A percentile compares a stretch with the other conserved stretches of the same genome.
These are phyloP conservation scores for Solanum rostratum DNA, from an alignment of 257 asterid genomes.

Conservation along the genomic window DNA sequence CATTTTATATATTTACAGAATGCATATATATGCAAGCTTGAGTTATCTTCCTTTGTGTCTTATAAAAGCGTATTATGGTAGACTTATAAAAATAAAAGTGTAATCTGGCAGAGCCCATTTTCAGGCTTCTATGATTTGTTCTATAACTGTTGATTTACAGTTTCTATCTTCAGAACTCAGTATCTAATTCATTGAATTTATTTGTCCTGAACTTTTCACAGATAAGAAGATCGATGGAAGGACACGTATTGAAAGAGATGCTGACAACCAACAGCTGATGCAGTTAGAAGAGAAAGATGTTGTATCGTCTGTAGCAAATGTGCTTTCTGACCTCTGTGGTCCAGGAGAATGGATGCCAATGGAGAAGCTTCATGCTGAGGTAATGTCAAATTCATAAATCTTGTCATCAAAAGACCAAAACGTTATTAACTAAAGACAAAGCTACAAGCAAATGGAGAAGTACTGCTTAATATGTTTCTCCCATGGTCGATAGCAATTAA, in stretches of 20 bases:
- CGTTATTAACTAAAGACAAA: not conserved
- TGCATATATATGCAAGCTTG: not conserved
- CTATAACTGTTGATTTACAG: not conserved
- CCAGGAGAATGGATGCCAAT: constrained; percentile 98
- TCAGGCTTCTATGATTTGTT: not conserved
- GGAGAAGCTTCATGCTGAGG: constrained; percentile 92
- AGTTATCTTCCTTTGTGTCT: not conserved
- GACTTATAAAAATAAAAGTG: not conserved
- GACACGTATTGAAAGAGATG: constrained; percentile 60
- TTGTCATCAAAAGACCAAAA: not conserved
- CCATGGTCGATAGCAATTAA: not conserved
- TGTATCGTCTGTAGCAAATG: constrained; percentile 84
- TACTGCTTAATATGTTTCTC: not conserved
- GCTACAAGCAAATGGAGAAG: not conserved
- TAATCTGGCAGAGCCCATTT: not conserved
- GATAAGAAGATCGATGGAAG: constrained; percentile 77
- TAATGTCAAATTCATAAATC: not conserved
- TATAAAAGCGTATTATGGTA: not conserved
- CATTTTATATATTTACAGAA: not conserved
- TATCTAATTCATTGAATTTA: not conserved
- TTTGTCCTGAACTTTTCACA: constrained; percentile 23
- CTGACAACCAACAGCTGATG: constrained; percentile 78
- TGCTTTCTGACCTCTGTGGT: constrained; percentile 84
- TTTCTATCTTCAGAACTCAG: not conserved
- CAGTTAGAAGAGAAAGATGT: constrained; percentile 84